These are phyloP conservation scores for Globisporangium abappressorium DNA, from an alignment of 352 stramenopile species.

Conservation along the genomic window DNA sequence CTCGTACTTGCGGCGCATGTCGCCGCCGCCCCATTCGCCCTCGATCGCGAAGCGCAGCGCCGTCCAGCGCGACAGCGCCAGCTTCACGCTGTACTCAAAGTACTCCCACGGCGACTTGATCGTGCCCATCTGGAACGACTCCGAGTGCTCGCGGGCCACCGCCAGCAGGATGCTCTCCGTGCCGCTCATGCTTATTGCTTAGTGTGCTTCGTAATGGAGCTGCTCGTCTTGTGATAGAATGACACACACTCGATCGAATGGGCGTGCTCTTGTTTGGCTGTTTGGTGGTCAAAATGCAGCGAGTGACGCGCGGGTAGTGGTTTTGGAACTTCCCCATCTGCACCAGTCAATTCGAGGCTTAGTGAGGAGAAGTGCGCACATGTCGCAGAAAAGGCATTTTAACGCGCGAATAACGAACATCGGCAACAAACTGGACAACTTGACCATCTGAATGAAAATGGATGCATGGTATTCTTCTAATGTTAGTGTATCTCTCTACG, in stretches of 20 bases:
- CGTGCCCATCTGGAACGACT: slow-evolving; percentile 42
- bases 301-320: neutral
- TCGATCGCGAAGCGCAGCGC: slow-evolving; percentile 83
- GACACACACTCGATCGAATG: neutral
- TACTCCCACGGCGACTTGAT: slow-evolving; percentile 80
- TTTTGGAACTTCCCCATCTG: neutral
- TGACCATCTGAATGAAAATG: neutral
- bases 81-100: slow-evolving; percentile 82
- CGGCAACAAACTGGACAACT: neutral
- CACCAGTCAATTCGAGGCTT: slow-evolving; percentile 10
- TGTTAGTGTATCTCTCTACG: neutral
- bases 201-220: no score
- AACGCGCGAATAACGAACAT: slow-evolving; percentile 4
- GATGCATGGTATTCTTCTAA: neutral
- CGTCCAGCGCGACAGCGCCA: slow-evolving; percentile 75
- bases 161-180: slow-evolving; percentile 52
- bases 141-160: slow-evolving; percentile 51
- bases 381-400: slow-evolving; percentile 10
- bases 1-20: slow-evolving; percentile 80
- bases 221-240: neutral
- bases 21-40: slow-evolving; percentile 78
- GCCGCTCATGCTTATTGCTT: slow-evolving; percentile 27
- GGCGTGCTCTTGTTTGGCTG: neutral
- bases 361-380: neutral
- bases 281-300: slow-evolving; percentile 6